A percentile compares a stretch with the other conserved stretches of the same genome.
Evolutionary conservation across 805 yeast genomes (phyloP).

Genomic region (Spathaspora girioi): DNA sequence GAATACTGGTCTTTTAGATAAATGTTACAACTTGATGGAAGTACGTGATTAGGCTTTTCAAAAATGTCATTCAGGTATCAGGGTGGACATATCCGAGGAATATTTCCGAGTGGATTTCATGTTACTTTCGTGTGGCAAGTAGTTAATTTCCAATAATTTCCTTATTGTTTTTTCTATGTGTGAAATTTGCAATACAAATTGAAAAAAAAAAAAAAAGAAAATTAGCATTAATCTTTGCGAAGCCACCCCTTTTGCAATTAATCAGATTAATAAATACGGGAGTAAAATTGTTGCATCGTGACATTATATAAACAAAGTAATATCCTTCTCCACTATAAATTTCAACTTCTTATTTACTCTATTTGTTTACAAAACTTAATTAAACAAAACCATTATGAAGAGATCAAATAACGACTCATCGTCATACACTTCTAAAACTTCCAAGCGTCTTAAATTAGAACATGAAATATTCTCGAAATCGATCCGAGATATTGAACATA

Average conservation of each 20-base stretch:
- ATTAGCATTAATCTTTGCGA: neutral
- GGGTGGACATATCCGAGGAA: neutral
- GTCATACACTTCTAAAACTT: slow-evolving; percentile 11
- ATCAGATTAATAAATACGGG: neutral
- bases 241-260: neutral
- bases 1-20: too few relatives aligned
- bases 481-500: slow-evolving; percentile 20
- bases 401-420: slow-evolving; percentile 1
- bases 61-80: too few relatives aligned
- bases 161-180: neutral
- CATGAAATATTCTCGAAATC: slow-evolving; percentile 21
- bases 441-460: slow-evolving; percentile 16
- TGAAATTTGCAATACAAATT: neutral
- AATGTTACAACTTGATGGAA: too few relatives aligned
- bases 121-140: neutral
- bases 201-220: neutral
- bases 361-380: too few relatives aligned
- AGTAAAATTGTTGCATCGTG: too few relatives aligned
- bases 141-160: neutral
- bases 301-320: neutral
- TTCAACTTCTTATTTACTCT: too few relatives aligned
- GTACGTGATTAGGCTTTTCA: too few relatives aligned
- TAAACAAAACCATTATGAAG: too few relatives aligned
- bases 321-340: neutral
- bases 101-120: neutral